A percentile compares a stretch with the other conserved stretches of the same genome.
These are phyloP conservation scores for Diaporthe helianthi DNA, from an alignment of 2,329 filamentous ascomycete genomes.

Conservation along the genomic window DNA sequence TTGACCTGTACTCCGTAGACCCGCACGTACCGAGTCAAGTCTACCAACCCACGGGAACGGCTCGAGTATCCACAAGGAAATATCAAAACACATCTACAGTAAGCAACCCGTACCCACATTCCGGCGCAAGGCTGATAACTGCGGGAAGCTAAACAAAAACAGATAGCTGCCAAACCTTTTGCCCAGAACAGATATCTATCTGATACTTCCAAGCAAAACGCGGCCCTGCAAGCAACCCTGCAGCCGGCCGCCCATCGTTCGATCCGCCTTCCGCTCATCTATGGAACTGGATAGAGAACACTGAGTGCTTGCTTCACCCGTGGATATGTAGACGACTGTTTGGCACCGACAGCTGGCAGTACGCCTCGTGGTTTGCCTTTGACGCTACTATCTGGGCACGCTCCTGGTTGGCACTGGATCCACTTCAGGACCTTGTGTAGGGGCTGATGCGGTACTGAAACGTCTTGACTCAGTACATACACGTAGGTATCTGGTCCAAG, in stretches of 20 bases:
- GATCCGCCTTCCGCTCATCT: not conserved
- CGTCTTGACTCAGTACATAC: not conserved
- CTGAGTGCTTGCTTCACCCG: not conserved
- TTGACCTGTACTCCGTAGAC: too few species aligned
- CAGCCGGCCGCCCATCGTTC: not conserved
- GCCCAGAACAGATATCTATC: not conserved
- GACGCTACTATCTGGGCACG: not conserved
- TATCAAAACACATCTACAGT: not conserved
- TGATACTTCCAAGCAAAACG: conserved; percentile 5
- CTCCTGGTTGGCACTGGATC: not conserved
- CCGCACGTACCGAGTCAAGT: too few species aligned
- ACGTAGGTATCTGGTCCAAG: not conserved
- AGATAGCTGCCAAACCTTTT: not conserved
- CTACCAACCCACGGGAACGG: too few species aligned
- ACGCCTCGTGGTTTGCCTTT: not conserved
- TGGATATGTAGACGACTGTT: not conserved
- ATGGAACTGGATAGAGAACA: not conserved
- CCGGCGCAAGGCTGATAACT: not conserved
- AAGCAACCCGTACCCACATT: not conserved
- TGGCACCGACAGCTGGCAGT: not conserved
- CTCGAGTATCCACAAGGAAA: too few species aligned
- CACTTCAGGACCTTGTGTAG: not conserved
- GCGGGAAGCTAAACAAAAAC: not conserved
- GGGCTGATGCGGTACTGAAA: conserved; percentile 15
- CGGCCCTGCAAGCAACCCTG: too few species aligned